Base-by-base conservation (phyloP, 2,329 filamentous ascomycete genomes). In the Dactylonectria estremocensis region DNA sequence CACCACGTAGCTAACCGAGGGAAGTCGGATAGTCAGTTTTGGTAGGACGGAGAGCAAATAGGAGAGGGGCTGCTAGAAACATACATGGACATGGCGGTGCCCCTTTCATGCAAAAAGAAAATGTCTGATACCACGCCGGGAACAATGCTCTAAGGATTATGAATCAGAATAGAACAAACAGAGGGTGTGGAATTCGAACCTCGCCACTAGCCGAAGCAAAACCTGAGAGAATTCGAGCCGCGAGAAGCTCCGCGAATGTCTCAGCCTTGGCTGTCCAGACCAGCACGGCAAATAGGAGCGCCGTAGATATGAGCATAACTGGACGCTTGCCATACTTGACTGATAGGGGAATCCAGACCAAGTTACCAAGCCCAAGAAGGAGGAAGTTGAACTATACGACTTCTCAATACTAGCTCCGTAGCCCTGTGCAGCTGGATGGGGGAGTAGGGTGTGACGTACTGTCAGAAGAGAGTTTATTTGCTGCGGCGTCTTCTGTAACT, bases 301-400 rank as follows among this genome's bases (percentile, higher is more conserved):
- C 54, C 54, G 45, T 46, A 22, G 54, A 57, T 9, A 57, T 45
- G 22, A 57, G 54, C 54, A 57, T 57, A 24, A 57, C 20, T 6
- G 54, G 54, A 18, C 54, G 37, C 40, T 57, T 57, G 5, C 54
- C 54, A 20, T 46, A 31, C 37, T 57, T 57, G 54, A 57, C 54
- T 4, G 54, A 57, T 22, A 57, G 10, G 20, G 54, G 54, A 10
- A 57, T 40, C 54, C 54, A 57, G 54, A 57, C 43, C 54, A 57
- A 45, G 33, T 57, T 57, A 28, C 54, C 54, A 9, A 57, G 11
- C 13, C 54, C 54, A 8, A 57, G 37, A 22, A 57, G 37, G 2
- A 57, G 54, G 28, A 57, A 57, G 22, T 57, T 57, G 37, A 57
- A 46, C 54, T 57, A 31, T 13, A 37, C 11, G 13, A 24, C 16